Evolutionary conservation across 176 grass and related monocot species (phyloP), one percentile per base, ranked within the genome.

Genomic region (Lolium perenne): DNA sequence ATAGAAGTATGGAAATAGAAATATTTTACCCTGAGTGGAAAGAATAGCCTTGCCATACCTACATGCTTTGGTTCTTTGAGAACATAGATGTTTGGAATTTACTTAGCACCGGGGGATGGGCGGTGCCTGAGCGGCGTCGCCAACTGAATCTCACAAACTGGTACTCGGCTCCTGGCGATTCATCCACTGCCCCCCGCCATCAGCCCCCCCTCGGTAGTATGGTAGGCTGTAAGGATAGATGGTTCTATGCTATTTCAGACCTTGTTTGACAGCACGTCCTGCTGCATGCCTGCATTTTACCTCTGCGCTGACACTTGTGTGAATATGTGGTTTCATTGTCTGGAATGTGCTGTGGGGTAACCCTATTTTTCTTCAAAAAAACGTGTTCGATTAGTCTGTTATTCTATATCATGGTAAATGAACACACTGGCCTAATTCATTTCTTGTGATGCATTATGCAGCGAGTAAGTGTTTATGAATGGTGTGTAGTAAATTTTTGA

Each of bases 391-490:
- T 6, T 48, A 47, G 20, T 60, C 9, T 47, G 7, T 58, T 58
- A 18, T 22, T 68, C 29, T 38, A 9, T 79, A 57, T 50, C n/a
- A 69, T 56, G 7, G 32, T 62, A 63, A 43, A 76, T 17, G 17
- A 70, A 71, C 32, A 20, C 0, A 63, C 16, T 49, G 25, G 3
- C 2, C 10, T 59, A 79, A 41, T 72, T 51, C 50, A 77, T 69
- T 61, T 60, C 40, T 21, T 32, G 80, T 13, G 43, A 48, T 81
- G 8, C 69, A 86, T 66, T 85, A 11, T 80, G 66, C 38, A 67
- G 35, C 23, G 71, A 58, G 1, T 16, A 54, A 38, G 49, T 58
- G 76, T 35, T 47, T 73, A 29, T 59, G 5, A 83, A 20, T 16
- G 3, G 21, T 59, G 20, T 29, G 10, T n/a, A 22, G 11, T 70